These are phyloP conservation scores for Cryptosporidium sp. DNA, from an alignment of 169 alveolate genomes.

Conservation along the genomic window DNA sequence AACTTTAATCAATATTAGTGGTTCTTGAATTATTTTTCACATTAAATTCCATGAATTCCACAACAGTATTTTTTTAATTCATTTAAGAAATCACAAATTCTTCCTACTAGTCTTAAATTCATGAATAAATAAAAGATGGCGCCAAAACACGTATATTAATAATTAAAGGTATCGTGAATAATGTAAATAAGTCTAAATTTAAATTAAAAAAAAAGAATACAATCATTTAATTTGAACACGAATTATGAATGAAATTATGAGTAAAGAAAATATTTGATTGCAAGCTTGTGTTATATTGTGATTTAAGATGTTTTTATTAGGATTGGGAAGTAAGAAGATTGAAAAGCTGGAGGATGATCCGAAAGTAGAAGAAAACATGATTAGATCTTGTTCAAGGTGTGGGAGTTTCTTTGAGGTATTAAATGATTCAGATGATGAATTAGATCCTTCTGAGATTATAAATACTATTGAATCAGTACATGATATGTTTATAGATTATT, in stretches of 20 bases:
- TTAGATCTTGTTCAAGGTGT: constrained; percentile 56
- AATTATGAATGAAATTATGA: neutral
- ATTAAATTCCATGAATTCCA: neutral
- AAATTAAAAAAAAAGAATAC: neutral
- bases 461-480: neutral
- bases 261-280: neutral
- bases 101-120: neutral
- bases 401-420: constrained; percentile 1
- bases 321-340: constrained; percentile 11
- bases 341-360: neutral
- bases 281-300: neutral
- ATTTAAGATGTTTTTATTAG: neutral
- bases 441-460: neutral
- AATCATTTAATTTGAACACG: neutral
- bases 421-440: neutral
- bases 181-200: neutral
- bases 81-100: too few species aligned
- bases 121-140: constrained; percentile 2
- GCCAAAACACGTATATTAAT: constrained; percentile 1
- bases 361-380: neutral
- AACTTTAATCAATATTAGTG: neutral
- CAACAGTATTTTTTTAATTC: too few species aligned
- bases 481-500: neutral
- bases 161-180: neutral
- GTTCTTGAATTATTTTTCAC: too few species aligned